Conservation (phyloP, 2,329 filamentous ascomycete species). For the Colletotrichum gloeosporioides region DNA sequence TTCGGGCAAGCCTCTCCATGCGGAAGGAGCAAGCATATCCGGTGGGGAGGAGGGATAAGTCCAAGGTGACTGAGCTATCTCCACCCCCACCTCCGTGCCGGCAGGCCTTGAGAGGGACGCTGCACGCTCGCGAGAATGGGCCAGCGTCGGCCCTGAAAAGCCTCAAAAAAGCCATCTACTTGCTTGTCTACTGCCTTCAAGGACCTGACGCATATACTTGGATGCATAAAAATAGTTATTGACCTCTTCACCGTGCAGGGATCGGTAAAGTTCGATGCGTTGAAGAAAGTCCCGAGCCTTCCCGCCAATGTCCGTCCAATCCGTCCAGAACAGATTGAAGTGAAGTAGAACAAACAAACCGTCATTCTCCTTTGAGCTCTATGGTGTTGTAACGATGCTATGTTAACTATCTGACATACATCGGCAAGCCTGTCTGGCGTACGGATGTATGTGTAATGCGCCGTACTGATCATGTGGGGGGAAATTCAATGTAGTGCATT, state of each 20-base stretch:
- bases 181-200: background rate
- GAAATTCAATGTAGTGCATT: background rate
- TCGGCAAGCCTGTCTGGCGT: background rate
- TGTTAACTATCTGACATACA: background rate
- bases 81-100: background rate
- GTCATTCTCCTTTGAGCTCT: background rate
- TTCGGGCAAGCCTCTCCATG: background rate
- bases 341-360: background rate
- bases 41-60: background rate
- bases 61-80: background rate
- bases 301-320: background rate
- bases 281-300: background rate
- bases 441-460: background rate
- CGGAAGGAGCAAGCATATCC: background rate
- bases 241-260: background rate
- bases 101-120: background rate
- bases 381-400: background rate
- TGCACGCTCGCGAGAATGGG: background rate
- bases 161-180: background rate
- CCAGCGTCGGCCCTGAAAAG: background rate
- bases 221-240: background rate
- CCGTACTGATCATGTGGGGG: background rate
- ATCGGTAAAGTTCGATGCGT: background rate
- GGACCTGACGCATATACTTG: background rate
- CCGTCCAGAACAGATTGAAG: background rate